These are phyloP conservation scores for Flammula alnicola DNA, from an alignment of 1,284 basidiomycete species.

Conservation along the genomic window DNA sequence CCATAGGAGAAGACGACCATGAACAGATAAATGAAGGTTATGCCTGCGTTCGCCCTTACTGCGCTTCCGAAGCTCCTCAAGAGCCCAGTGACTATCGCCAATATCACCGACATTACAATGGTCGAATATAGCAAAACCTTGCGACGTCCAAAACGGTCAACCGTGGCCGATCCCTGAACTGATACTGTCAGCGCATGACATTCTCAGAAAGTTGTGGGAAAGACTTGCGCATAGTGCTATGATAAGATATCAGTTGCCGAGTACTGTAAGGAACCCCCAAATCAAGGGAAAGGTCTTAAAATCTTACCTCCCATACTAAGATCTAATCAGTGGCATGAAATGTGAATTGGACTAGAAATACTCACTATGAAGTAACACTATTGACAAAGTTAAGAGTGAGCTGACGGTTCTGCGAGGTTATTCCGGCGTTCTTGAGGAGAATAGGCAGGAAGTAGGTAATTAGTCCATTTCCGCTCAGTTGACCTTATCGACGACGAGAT, in stretches of 20 bases:
- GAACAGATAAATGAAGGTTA: conserved; percentile 52
- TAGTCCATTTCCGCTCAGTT: conserved; percentile 47
- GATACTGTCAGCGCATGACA: conserved; percentile 1
- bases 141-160: conserved; percentile 49
- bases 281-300: not conserved
- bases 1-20: conserved; percentile 58
- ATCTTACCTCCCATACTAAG: conserved; percentile 22
- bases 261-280: not conserved
- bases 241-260: not conserved
- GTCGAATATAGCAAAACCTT: conserved; percentile 44
- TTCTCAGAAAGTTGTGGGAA: not conserved
- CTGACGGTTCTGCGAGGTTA: conserved; percentile 43
- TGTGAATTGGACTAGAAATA: conserved; percentile 14
- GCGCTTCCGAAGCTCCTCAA: conserved; percentile 39
- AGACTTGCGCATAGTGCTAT: conserved; percentile 34
- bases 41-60: conserved; percentile 46
- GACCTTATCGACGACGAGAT: conserved; percentile 26
- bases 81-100: conserved; percentile 50
- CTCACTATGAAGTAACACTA: conserved; percentile 51
- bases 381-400: conserved; percentile 55
- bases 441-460: conserved; percentile 57
- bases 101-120: conserved; percentile 38
- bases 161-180: conserved; percentile 44
- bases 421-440: conserved; percentile 48
- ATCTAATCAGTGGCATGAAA: not conserved